Evolutionary conservation across 2,329 filamentous ascomycete species (phyloP).

Genomic region (Byssothecium circinans): DNA sequence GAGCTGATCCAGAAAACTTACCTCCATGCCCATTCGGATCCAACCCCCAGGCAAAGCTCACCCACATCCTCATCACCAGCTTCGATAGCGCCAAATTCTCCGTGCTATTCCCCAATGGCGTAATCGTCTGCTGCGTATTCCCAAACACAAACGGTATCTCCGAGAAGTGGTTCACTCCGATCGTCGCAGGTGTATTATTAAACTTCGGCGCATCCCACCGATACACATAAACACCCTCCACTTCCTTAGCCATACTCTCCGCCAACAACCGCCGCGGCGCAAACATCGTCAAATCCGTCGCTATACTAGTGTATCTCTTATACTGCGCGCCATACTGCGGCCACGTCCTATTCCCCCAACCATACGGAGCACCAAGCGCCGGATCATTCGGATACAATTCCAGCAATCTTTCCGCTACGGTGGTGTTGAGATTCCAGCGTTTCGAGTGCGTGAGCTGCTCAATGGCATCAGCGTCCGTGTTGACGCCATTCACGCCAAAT

Average conservation of each 20-base stretch:
- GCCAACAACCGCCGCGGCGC: slow-evolving; percentile 30
- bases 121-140: slow-evolving; percentile 29
- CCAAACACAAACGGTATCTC: slow-evolving; percentile 38
- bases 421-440: slow-evolving; percentile 28
- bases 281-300: slow-evolving; percentile 32
- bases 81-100: slow-evolving; percentile 25
- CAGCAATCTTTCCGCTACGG: slow-evolving; percentile 23
- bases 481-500: slow-evolving; percentile 55
- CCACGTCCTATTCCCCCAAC: slow-evolving; percentile 35
- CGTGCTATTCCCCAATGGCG: slow-evolving; percentile 26
- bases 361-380: slow-evolving; percentile 49
- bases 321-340: slow-evolving; percentile 31
- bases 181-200: slow-evolving; percentile 28
- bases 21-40: slow-evolving; percentile 33
- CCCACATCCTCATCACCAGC: slow-evolving; percentile 35
- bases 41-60: slow-evolving; percentile 31
- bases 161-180: slow-evolving; percentile 35
- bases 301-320: slow-evolving; percentile 32
- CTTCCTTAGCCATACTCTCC: slow-evolving; percentile 24
- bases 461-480: slow-evolving; percentile 44
- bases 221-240: slow-evolving; percentile 29
- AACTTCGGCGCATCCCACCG: slow-evolving; percentile 37
- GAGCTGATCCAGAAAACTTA: slow-evolving; percentile 1
- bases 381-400: slow-evolving; percentile 43
- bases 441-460: slow-evolving; percentile 37